These are phyloP conservation scores for Chrysoporthe cubensis DNA, from an alignment of 2,329 filamentous ascomycete species.

Conservation along the genomic window DNA sequence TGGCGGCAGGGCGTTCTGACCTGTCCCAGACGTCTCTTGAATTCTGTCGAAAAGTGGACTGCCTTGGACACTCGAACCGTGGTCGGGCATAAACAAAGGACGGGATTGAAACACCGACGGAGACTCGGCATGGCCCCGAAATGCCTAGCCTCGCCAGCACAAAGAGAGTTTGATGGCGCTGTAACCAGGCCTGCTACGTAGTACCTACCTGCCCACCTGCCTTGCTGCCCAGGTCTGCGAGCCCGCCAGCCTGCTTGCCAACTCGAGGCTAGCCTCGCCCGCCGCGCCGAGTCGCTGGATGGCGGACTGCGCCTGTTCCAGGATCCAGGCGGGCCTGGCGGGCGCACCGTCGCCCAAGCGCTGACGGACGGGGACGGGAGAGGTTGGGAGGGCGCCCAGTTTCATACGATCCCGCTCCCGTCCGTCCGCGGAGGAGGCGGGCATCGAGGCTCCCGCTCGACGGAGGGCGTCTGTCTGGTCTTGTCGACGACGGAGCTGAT, in stretches of 20 bases:
- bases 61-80: neutral
- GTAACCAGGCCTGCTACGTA: no score
- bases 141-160: slow-evolving; percentile 9
- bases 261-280: neutral
- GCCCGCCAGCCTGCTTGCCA: neutral
- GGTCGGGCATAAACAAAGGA: slow-evolving; percentile 15
- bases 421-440: no score
- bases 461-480: neutral
- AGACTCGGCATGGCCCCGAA: slow-evolving; percentile 12
- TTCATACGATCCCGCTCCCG: slow-evolving; percentile 23
- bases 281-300: neutral
- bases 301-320: neutral
- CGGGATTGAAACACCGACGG: slow-evolving; percentile 11
- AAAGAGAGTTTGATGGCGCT: slow-evolving; percentile 1
- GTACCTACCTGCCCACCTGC: neutral
- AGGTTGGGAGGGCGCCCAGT: slow-evolving; percentile 17
- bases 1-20: slow-evolving; percentile 1
- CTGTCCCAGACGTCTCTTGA: neutral
- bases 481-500: neutral
- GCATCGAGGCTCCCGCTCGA: no score
- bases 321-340: slow-evolving; percentile 1
- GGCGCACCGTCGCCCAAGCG: neutral
- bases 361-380: neutral
- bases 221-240: neutral
- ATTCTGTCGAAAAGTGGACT: neutral